Evolutionary conservation across 208 protist genomes (phyloP).

Genomic region (Trypanosoma avium): DNA sequence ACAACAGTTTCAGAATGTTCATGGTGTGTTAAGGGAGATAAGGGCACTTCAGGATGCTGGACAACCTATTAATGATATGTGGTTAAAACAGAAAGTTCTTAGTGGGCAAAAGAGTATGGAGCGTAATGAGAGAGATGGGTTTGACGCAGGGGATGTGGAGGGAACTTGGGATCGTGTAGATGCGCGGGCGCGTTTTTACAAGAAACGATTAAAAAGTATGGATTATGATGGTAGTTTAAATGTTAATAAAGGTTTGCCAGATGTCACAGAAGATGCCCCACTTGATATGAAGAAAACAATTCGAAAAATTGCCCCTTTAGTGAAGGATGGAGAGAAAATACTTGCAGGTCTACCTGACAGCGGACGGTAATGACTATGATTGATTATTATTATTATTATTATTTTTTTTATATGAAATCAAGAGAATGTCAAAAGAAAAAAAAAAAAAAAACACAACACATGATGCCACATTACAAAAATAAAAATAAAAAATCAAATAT

Average conservation of each 20-base stretch:
- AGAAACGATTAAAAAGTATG: conserved; percentile 84
- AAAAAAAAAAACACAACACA: background rate
- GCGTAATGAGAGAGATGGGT: conserved; percentile 58
- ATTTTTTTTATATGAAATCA: background rate
- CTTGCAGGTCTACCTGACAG: conserved; percentile 48
- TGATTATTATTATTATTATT: background rate
- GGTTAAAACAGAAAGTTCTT: conserved; percentile 70
- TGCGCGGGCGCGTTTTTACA: conserved; percentile 84
- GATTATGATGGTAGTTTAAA: conserved; percentile 86
- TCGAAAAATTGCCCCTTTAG: conserved; percentile 74
- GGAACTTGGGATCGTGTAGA: conserved; percentile 82
- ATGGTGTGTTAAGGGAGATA: conserved; percentile 79
- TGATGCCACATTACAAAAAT: no score
- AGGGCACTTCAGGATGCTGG: conserved; percentile 66
- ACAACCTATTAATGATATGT: conserved; percentile 76
- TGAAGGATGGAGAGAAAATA: conserved; percentile 87
- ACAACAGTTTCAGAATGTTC: conserved; percentile 74
- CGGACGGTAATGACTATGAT: background rate
- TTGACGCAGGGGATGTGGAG: conserved; percentile 73
- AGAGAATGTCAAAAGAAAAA: background rate
- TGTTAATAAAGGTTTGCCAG: conserved; percentile 57
- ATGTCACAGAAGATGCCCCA: conserved; percentile 70
- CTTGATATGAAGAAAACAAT: conserved; percentile 85
- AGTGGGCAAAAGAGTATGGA: conserved; percentile 40
- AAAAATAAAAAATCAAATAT: no score